phyloP scores from a whole-genome alignment of 257 asterid genomes.

The Ligustrum vulgare region DNA sequence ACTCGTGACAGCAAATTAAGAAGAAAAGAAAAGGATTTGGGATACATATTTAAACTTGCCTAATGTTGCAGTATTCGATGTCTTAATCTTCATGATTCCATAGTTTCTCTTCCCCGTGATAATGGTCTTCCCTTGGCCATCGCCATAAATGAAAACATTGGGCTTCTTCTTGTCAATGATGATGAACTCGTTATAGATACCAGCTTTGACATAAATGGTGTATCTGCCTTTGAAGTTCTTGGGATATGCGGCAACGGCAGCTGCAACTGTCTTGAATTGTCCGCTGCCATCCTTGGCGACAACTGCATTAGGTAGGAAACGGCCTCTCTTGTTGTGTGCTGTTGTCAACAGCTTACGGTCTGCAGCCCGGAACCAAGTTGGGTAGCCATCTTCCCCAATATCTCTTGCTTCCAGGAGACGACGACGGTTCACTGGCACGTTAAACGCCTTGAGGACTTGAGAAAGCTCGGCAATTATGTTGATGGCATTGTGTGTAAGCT shows the following conservation, averaged over 20 bases:
- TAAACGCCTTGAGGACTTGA: constrained; percentile 40
- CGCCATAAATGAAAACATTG: constrained; percentile 19
- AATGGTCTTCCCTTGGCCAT: constrained; percentile 42
- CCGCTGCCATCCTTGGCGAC: constrained; percentile 36
- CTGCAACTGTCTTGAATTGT: constrained; percentile 38
- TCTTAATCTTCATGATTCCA: constrained; percentile 24
- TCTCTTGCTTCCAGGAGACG: constrained; percentile 27
- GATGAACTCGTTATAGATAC: constrained; percentile 55
- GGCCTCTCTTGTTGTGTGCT: not conserved
- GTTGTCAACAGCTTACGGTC: constrained; percentile 47
- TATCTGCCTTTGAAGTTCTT: constrained; percentile 46
- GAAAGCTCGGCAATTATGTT: constrained; percentile 47
- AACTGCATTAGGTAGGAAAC: constrained; percentile 38
- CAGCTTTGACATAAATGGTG: constrained; percentile 64
- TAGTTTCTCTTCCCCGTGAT: constrained; percentile 43
- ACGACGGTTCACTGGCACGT: constrained; percentile 15
- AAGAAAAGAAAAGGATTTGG: too few relatives aligned
- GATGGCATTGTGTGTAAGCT: constrained; percentile 65
- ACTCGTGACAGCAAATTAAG: too few relatives aligned
- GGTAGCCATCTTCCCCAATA: constrained; percentile 37
- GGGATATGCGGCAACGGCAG: constrained; percentile 47
- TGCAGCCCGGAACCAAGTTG: constrained; percentile 53
- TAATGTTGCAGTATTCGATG: constrained; percentile 61
- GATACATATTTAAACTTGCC: constrained; percentile 23
- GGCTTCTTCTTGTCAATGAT: constrained; percentile 43